phyloP scores from a whole-genome alignment of 495 filamentous ascomycete species.

The Penicillium tannophilum region DNA sequence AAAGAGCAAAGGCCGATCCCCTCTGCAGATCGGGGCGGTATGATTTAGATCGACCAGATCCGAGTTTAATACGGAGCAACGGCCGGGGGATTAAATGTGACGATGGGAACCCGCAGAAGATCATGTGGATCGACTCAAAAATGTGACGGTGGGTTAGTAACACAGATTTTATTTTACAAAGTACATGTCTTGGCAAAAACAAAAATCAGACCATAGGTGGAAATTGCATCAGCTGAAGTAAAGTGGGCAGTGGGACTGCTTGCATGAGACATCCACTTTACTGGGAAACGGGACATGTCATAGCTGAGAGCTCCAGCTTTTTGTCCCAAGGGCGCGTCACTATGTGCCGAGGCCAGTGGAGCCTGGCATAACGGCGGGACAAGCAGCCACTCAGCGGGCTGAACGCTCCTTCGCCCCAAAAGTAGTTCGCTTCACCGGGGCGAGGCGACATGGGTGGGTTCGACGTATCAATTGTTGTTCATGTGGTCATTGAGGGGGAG shows the following conservation, averaged over 20 bases:
- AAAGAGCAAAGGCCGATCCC: not conserved
- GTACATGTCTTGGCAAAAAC: not conserved
- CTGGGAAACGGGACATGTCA: constrained; percentile 8
- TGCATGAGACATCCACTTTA: constrained; percentile 12
- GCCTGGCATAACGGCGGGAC: constrained; percentile 24
- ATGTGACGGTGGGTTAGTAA: not conserved
- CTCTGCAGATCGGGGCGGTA: constrained; percentile 1
- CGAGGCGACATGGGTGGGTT: constrained; percentile 8
- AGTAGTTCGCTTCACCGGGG: constrained; percentile 23
- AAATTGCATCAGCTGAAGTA: not conserved
- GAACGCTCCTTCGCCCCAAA: constrained; percentile 3
- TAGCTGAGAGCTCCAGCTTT: constrained; percentile 22
- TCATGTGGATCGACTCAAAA: not conserved
- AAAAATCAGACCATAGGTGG: not conserved
- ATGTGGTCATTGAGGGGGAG: not conserved
- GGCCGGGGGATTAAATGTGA: not conserved
- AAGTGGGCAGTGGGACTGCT: constrained; percentile 1
- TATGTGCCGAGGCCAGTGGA: constrained; percentile 17
- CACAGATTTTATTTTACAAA: not conserved
- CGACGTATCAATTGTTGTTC: constrained; percentile 26
- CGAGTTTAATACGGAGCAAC: not conserved
- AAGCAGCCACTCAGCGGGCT: constrained; percentile 19
- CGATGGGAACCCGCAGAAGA: not conserved
- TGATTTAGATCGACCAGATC: not conserved
- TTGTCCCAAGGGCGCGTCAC: constrained; percentile 25